phyloP scores from a whole-genome alignment of 139 green algal species.

The Tetraselmis chui region DNA sequence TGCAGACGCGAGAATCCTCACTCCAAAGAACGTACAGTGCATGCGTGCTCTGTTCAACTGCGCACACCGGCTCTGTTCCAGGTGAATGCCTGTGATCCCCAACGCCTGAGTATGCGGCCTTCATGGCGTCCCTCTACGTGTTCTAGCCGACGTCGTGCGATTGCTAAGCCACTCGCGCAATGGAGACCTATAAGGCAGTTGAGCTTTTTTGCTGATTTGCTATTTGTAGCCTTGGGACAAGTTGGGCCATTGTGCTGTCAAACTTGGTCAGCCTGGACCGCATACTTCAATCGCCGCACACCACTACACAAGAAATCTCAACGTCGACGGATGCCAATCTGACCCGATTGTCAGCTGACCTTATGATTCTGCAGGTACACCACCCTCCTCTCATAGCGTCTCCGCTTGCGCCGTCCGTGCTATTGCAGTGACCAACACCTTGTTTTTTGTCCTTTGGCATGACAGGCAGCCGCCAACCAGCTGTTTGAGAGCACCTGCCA shows the following conservation, averaged over 20 bases:
- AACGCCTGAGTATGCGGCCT: too few relatives aligned
- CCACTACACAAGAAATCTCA: constrained; percentile 50
- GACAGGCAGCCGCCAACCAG: constrained; percentile 46
- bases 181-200: too few relatives aligned
- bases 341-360: constrained; percentile 1
- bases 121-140: too few relatives aligned
- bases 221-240: constrained; percentile 53
- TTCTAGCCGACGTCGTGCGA: too few relatives aligned
- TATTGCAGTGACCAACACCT: too few relatives aligned
- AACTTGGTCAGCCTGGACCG: constrained; percentile 67
- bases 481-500: constrained; percentile 54
- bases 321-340: too few relatives aligned
- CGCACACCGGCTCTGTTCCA: constrained; percentile 48
- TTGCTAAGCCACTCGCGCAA: too few relatives aligned
- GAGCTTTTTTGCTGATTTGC: too few relatives aligned
- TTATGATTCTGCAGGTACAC: constrained; percentile 33
- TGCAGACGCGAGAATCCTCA: constrained; percentile 34
- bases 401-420: too few relatives aligned
- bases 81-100: too few relatives aligned
- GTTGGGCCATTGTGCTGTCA: constrained; percentile 61
- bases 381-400: constrained; percentile 42
- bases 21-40: constrained; percentile 67
- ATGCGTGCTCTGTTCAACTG: constrained; percentile 81
- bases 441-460: too few relatives aligned
- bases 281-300: constrained; percentile 57